phyloP scores from a whole-genome alignment of 352 stramenopile species.

The Phytophthora syringae region DNA sequence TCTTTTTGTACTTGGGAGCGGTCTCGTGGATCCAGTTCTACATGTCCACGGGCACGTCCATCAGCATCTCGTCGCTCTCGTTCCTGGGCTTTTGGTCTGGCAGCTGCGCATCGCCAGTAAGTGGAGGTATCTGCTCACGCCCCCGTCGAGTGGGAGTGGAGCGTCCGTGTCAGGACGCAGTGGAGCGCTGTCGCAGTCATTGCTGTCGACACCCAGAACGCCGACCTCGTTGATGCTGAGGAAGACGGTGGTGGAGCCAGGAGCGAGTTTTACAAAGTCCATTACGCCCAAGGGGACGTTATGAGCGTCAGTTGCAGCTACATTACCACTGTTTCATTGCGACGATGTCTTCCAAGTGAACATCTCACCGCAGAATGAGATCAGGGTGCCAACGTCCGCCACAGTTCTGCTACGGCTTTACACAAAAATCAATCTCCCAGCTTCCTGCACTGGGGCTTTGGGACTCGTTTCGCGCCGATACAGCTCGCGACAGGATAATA shows the following conservation, averaged over 20 bases:
- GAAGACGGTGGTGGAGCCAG: constrained; percentile 29
- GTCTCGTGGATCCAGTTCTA: constrained; percentile 81
- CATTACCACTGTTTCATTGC: constrained; percentile 20
- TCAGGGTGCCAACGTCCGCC: not conserved
- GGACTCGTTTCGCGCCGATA: too few species aligned
- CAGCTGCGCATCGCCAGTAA: constrained; percentile 76
- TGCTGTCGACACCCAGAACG: constrained; percentile 25
- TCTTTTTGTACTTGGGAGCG: constrained; percentile 71
- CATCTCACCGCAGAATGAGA: not conserved
- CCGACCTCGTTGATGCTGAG: constrained; percentile 29
- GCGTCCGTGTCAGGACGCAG: constrained; percentile 6
- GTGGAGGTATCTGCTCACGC: constrained; percentile 76
- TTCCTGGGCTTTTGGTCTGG: constrained; percentile 62
- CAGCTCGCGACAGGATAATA: not conserved
- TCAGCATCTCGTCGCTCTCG: constrained; percentile 55
- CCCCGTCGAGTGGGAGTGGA: constrained; percentile 27
- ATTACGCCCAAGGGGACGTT: constrained; percentile 4
- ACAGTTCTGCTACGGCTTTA: not conserved
- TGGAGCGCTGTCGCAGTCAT: constrained; percentile 21
- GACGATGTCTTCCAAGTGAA: not conserved
- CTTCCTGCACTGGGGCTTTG: too few species aligned
- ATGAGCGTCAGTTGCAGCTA: constrained; percentile 17
- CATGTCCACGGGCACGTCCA: constrained; percentile 44
- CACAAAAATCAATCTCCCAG: not conserved
- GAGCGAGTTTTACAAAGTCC: constrained; percentile 19